These are phyloP conservation scores for Fusarium sp. DNA, from an alignment of 2,329 filamentous ascomycete species.

Conservation along the genomic window DNA sequence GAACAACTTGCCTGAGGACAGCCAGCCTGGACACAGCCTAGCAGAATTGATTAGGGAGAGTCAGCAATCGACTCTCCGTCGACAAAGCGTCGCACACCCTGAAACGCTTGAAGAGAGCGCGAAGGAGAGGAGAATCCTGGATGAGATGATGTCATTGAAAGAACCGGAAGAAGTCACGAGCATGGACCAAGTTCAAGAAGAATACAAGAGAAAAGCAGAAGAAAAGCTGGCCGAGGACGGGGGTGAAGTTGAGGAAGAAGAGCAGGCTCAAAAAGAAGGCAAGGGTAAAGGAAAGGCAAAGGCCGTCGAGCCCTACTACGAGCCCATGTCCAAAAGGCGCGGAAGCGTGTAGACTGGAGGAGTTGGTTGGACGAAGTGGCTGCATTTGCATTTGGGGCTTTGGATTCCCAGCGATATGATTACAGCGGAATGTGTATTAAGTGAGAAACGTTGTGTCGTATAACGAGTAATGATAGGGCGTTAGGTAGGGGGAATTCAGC, in stretches of 20 bases:
- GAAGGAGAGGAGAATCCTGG: not conserved
- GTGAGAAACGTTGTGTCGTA: not conserved
- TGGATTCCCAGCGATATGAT: conserved; percentile 12
- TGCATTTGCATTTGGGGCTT: not conserved
- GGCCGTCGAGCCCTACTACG: not conserved
- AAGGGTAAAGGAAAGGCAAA: not conserved
- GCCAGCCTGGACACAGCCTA: not conserved
- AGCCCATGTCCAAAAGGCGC: not conserved
- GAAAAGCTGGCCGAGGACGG: not conserved
- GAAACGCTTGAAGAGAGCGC: not conserved
- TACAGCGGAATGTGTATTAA: conserved; percentile 15
- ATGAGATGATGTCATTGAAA: not conserved
- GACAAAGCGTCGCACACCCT: not conserved
- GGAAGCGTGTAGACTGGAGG: not conserved
- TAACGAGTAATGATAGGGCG: not conserved
- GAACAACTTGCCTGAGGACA: not conserved
- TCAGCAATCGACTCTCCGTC: not conserved
- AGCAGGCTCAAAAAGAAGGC: not conserved
- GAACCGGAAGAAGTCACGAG: not conserved
- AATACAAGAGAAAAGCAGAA: not conserved
- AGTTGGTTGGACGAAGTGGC: not conserved
- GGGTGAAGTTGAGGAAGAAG: not conserved
- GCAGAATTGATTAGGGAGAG: not conserved
- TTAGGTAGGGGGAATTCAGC: not conserved
- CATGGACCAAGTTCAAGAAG: not conserved